These are phyloP conservation scores for Leccinum subtestaceum DNA, from an alignment of 768 basidiomycete species.

Conservation along the genomic window DNA sequence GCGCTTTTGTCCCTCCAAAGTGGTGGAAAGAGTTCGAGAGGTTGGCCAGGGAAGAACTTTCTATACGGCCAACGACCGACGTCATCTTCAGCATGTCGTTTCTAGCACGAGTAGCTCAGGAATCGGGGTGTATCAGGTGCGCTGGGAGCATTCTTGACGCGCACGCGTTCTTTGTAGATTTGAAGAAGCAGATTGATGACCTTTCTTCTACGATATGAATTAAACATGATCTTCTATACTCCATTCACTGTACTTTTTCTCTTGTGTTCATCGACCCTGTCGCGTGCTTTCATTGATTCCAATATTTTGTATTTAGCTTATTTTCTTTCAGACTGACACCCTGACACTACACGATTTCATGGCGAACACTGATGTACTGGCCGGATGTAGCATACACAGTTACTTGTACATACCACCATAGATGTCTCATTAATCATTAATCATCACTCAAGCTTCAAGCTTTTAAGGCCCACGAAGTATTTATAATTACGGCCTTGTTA, in stretches of 20 bases:
- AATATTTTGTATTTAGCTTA: not conserved
- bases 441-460: not conserved
- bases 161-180: conserved; percentile 48
- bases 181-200: conserved; percentile 59
- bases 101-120: conserved; percentile 48
- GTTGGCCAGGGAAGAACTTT: conserved; percentile 56
- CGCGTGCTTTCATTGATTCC: not conserved
- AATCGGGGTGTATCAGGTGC: conserved; percentile 59
- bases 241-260: not conserved
- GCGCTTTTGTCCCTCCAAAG: conserved; percentile 50
- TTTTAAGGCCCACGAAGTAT: not conserved
- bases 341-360: not conserved
- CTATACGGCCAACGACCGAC: conserved; percentile 52
- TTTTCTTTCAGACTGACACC: not conserved
- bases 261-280: not conserved
- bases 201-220: conserved; percentile 43
- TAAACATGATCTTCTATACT: not conserved
- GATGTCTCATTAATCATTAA: not conserved
- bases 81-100: conserved; percentile 62
- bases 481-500: not conserved
- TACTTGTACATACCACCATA: not conserved
- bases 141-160: conserved; percentile 64
- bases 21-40: conserved; percentile 69
- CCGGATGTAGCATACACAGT: conserved; percentile 1
- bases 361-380: not conserved